phyloP scores from a whole-genome alignment of 352 stramenopile species.

The Globisporangium emineosum region DNA sequence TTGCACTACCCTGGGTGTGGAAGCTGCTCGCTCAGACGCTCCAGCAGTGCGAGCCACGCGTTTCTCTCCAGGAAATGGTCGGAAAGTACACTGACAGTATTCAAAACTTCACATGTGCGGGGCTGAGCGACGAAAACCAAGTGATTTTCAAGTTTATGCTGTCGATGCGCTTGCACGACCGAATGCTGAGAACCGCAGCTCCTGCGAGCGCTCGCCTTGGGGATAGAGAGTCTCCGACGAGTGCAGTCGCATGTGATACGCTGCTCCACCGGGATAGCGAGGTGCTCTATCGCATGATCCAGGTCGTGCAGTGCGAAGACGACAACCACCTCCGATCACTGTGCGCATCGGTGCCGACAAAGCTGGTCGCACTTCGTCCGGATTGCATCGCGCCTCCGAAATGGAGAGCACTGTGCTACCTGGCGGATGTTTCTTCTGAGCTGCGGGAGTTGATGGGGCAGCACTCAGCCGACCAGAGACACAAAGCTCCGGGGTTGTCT shows the following conservation, averaged over 20 bases:
- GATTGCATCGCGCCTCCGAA: slow-evolving; percentile 12
- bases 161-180: slow-evolving; percentile 32
- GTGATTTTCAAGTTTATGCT: slow-evolving; percentile 39
- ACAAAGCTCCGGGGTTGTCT: neutral
- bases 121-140: slow-evolving; percentile 30
- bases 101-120: slow-evolving; percentile 20
- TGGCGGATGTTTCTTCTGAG: slow-evolving; percentile 23
- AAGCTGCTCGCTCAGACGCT: slow-evolving; percentile 24
- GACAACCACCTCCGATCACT: slow-evolving; percentile 1
- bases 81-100: slow-evolving; percentile 15
- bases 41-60: slow-evolving; percentile 8
- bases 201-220: neutral
- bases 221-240: neutral
- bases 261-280: slow-evolving; percentile 3
- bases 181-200: neutral
- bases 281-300: slow-evolving; percentile 13
- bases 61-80: slow-evolving; percentile 21
- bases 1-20: slow-evolving; percentile 36
- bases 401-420: slow-evolving; percentile 31
- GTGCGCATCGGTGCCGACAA: slow-evolving; percentile 6
- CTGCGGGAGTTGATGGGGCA: slow-evolving; percentile 30
- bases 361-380: slow-evolving; percentile 26
- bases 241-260: neutral
- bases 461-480: slow-evolving; percentile 14
- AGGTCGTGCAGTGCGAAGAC: slow-evolving; percentile 11